phyloP scores from a whole-genome alignment of 805 yeast genomes.

The Myxozyma nipponensis region DNA sequence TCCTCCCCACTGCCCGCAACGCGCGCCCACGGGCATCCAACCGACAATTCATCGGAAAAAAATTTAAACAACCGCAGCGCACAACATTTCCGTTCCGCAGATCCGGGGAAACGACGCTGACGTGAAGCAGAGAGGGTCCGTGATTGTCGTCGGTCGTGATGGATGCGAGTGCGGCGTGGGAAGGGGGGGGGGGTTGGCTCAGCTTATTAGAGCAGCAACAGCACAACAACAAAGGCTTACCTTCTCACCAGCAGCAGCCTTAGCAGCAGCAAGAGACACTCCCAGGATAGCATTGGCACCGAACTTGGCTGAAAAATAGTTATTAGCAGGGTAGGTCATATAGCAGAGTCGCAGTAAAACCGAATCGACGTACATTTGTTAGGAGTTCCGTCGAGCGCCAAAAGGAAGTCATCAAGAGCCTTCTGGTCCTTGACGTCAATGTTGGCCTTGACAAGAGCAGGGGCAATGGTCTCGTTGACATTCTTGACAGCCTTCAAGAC shows the following conservation, averaged over 20 bases:
- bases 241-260: constrained; percentile 97
- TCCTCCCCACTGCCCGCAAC: too few relatives aligned
- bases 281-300: constrained; percentile 99
- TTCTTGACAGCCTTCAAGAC: constrained; percentile 94
- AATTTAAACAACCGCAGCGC: too few relatives aligned
- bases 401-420: constrained; percentile 80
- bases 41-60: too few relatives aligned
- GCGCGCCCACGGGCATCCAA: too few relatives aligned
- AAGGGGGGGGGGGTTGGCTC: too few relatives aligned
- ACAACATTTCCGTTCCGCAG: too few relatives aligned
- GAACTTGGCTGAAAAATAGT: constrained; percentile 49
- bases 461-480: constrained; percentile 92
- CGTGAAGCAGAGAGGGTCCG: not conserved
- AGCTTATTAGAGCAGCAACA: too few relatives aligned
- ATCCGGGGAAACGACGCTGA: not conserved
- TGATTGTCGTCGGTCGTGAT: not conserved
- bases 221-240: constrained; percentile 2
- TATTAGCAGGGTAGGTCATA: not conserved
- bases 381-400: constrained; percentile 89
- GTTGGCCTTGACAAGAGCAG: constrained; percentile 79
- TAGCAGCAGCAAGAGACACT: constrained; percentile 94
- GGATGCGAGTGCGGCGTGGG: too few relatives aligned
- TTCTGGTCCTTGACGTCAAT: constrained; percentile 83
- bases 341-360: not conserved
- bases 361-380: constrained; percentile 59